Percentiles rank a stretch among this genome's conserved stretches.
phyloP scores from a whole-genome alignment of 257 asterid species.

The Mitragyna speciosa region DNA sequence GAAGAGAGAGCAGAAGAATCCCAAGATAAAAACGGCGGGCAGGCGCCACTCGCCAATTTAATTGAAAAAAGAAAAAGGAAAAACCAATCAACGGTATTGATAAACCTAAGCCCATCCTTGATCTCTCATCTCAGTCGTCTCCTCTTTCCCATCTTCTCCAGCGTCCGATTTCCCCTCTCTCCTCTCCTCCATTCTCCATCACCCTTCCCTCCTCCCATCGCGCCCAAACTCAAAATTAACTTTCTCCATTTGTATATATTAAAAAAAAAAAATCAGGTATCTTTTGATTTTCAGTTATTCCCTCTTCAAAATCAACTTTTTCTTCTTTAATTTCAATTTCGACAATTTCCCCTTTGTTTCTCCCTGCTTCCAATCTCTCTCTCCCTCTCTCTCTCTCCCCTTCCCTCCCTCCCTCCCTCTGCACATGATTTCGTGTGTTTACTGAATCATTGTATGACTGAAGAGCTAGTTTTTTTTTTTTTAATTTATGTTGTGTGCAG shows the following conservation, averaged over 20 bases:
- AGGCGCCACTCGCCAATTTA: too few species aligned
- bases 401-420: too few species aligned
- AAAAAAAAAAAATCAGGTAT: not conserved
- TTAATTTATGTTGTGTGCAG: conserved; percentile 18
- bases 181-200: conserved; percentile 45
- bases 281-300: not conserved
- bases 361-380: conserved; percentile 3
- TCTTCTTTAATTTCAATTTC: not conserved
- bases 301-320: not conserved
- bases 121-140: conserved; percentile 78
- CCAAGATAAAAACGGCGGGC: not conserved
- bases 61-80: not conserved
- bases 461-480: conserved; percentile 8
- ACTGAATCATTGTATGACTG: conserved; percentile 11
- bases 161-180: conserved; percentile 60
- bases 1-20: not conserved
- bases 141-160: conserved; percentile 63
- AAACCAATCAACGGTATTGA: conserved; percentile 70
- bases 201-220: conserved; percentile 33
- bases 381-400: too few species aligned
- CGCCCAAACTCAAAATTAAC: conserved; percentile 53
- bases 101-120: conserved; percentile 41
- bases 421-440: not conserved
- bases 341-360: not conserved
- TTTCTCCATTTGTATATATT: not conserved